phyloP scores from a whole-genome alignment of 2,329 filamentous ascomycete genomes.

The Pseudogymnoascus destructans region DNA sequence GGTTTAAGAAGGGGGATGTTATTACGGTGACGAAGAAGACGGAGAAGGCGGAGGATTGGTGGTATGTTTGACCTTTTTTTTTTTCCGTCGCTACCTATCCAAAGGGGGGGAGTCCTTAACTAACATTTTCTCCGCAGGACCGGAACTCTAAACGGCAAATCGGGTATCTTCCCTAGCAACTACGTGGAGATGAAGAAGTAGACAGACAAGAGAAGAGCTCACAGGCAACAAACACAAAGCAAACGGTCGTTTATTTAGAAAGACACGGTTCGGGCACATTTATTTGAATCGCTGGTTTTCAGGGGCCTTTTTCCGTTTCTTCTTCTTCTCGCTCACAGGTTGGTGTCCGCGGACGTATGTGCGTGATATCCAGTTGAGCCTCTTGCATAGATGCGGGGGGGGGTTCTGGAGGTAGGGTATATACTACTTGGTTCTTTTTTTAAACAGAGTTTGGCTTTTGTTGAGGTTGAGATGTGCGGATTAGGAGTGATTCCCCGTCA shows the following conservation, averaged over 20 bases:
- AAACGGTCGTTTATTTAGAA: constrained; percentile 5
- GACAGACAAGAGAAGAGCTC: background rate
- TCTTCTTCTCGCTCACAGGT: background rate
- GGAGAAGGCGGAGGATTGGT: constrained; percentile 91
- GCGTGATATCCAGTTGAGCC: constrained; percentile 6
- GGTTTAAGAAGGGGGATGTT: constrained; percentile 93
- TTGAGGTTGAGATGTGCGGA: background rate
- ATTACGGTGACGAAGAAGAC: constrained; percentile 93
- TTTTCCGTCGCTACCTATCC: constrained; percentile 6
- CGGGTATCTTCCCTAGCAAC: constrained; percentile 87
- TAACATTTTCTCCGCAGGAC: constrained; percentile 44
- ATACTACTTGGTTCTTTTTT: background rate
- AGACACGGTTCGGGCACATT: background rate
- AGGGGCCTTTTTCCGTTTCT: background rate
- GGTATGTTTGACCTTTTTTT: constrained; percentile 39
- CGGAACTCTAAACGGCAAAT: constrained; percentile 68
- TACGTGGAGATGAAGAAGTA: constrained; percentile 53
- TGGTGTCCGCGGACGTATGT: constrained; percentile 2
- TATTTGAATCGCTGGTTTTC: constrained; percentile 2
- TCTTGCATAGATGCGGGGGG: constrained; percentile 7
- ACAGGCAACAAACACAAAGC: background rate
- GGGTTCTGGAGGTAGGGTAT: constrained; percentile 6
- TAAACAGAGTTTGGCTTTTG: background rate
- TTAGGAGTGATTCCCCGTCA: background rate
- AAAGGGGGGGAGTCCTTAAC: background rate